Conservation (phyloP, 2,329 filamentous ascomycete species). For the Neofusicoccum sp. region DNA sequence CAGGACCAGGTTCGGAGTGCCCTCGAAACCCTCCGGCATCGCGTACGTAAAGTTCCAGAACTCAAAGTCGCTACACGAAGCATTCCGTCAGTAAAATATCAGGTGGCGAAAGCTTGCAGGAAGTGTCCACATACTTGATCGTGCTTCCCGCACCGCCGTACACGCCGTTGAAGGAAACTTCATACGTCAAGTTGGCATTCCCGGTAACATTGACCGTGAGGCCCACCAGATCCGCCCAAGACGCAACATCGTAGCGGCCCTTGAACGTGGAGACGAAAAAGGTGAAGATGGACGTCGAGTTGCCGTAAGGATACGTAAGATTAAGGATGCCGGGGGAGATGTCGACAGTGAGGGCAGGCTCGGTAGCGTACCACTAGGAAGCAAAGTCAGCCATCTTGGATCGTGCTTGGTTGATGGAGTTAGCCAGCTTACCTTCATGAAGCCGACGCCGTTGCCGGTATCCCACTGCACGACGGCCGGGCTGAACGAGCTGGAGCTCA, state of each 20-base stretch:
- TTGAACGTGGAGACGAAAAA: slow-evolving; percentile 54
- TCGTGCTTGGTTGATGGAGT: slow-evolving; percentile 34
- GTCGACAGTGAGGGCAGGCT: slow-evolving; percentile 44
- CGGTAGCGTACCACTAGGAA: slow-evolving; percentile 44
- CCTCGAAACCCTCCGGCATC: slow-evolving; percentile 33
- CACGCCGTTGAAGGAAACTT: slow-evolving; percentile 49
- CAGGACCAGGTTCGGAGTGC: slow-evolving; percentile 31
- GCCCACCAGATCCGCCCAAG: slow-evolving; percentile 54
- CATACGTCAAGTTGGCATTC: slow-evolving; percentile 46
- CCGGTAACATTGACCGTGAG: slow-evolving; percentile 50
- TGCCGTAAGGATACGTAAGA: slow-evolving; percentile 59
- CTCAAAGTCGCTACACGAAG: slow-evolving; percentile 37
- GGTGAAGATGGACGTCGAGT: slow-evolving; percentile 52
- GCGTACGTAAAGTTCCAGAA: slow-evolving; percentile 49
- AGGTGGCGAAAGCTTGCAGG: too few species aligned
- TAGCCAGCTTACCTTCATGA: slow-evolving; percentile 36
- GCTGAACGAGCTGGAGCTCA: slow-evolving; percentile 57
- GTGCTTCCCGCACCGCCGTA: slow-evolving; percentile 39
- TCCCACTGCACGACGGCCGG: slow-evolving; percentile 64
- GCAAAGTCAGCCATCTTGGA: slow-evolving; percentile 23
- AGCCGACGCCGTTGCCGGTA: slow-evolving; percentile 32
- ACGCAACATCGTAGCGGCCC: slow-evolving; percentile 46
- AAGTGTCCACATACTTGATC: slow-evolving; percentile 39
- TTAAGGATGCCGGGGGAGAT: slow-evolving; percentile 47
- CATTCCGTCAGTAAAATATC: background rate